Percentiles rank a stretch among this genome's conserved stretches.
Evolutionary conservation across 768 basidiomycete genomes (phyloP).

Genomic region (Amanita thiersii): DNA sequence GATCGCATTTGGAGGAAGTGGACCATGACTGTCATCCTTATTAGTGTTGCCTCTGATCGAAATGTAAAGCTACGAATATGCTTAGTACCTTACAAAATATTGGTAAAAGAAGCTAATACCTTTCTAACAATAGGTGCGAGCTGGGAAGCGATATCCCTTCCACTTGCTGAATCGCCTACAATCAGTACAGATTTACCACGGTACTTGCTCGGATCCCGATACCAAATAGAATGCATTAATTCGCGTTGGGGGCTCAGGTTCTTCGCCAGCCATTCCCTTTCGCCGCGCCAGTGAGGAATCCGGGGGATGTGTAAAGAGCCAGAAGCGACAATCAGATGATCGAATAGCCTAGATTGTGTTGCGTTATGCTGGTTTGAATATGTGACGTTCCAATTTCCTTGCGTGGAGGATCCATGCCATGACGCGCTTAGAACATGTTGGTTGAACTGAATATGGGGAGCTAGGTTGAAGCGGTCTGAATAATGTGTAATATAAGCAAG

Average conservation of each 20-base stretch:
- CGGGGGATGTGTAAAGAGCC: slow-evolving; percentile 49
- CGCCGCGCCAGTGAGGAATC: slow-evolving; percentile 35
- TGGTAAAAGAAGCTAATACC: slow-evolving; percentile 21
- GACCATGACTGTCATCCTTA: background rate
- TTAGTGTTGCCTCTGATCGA: background rate
- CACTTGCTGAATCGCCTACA: slow-evolving; percentile 37
- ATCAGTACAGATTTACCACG: slow-evolving; percentile 36
- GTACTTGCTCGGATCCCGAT: slow-evolving; percentile 38
- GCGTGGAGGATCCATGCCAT: background rate
- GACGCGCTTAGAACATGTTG: slow-evolving; percentile 2
- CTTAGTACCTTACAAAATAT: slow-evolving; percentile 5
- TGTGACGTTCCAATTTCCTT: slow-evolving; percentile 3
- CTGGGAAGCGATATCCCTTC: slow-evolving; percentile 39
- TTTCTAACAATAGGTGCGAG: slow-evolving; percentile 27
- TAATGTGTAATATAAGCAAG: slow-evolving; percentile 32
- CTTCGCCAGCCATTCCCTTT: slow-evolving; percentile 38
- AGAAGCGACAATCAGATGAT: slow-evolving; percentile 49
- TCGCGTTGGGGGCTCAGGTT: slow-evolving; percentile 20
- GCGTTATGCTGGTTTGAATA: background rate
- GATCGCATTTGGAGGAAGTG: slow-evolving; percentile 1
- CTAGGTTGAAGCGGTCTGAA: background rate
- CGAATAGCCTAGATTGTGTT: slow-evolving; percentile 23
- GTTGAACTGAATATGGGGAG: background rate
- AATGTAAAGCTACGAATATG: background rate
- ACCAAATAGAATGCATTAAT: slow-evolving; percentile 47